Percentiles rank a stretch among this genome's conserved stretches.
Conservation (phyloP, 2,329 filamentous ascomycete genomes). For the Verticillium isaacii region DNA sequence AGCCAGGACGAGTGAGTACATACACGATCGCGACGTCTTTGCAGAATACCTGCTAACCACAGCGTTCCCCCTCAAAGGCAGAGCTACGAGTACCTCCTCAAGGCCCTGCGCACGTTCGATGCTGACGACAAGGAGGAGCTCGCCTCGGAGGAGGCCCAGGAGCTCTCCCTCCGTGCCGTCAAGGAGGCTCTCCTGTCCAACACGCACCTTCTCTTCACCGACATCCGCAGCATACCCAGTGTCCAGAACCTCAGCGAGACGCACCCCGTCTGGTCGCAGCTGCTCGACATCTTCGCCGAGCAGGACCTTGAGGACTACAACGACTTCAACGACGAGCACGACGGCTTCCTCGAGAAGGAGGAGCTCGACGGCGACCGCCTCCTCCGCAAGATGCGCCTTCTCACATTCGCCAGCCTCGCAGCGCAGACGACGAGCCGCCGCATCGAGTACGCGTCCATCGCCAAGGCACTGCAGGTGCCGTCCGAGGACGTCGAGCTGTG, state of each 20-base stretch:
- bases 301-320: conserved; percentile 94
- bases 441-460: conserved; percentile 82
- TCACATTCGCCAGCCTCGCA: conserved; percentile 87
- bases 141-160: conserved; percentile 55
- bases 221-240: conserved; percentile 74
- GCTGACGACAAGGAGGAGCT: conserved; percentile 49
- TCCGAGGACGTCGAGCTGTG: conserved; percentile 89
- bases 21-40: not conserved
- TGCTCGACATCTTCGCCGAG: conserved; percentile 92
- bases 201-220: conserved; percentile 67
- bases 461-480: conserved; percentile 78
- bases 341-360: conserved; percentile 76
- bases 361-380: conserved; percentile 68
- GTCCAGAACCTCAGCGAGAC: conserved; percentile 84
- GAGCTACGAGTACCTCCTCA: conserved; percentile 64
- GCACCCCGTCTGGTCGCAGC: conserved; percentile 79
- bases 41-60: not conserved
- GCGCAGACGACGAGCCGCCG: conserved; percentile 79
- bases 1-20: conserved; percentile 68
- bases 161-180: conserved; percentile 53
- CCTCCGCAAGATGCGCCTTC: conserved; percentile 91
- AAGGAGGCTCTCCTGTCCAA: conserved; percentile 49
- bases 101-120: conserved; percentile 57
- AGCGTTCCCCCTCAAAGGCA: conserved; percentile 30
- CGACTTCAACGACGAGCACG: conserved; percentile 90